phyloP scores from a whole-genome alignment of 2,329 filamentous ascomycete genomes.

The Diaporthe ilicicola region DNA sequence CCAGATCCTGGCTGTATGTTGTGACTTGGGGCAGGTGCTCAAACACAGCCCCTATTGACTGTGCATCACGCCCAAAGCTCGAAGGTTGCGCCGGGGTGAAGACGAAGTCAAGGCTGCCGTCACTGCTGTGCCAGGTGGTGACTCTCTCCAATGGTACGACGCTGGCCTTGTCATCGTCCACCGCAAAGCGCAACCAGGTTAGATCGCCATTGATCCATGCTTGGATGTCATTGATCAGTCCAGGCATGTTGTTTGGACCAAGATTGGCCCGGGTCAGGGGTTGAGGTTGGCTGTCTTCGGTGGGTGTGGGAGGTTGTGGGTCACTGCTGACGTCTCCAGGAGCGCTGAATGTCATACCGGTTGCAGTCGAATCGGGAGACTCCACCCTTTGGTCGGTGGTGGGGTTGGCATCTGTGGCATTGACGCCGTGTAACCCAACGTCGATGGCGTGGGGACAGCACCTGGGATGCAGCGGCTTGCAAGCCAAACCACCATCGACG shows the following conservation, averaged over 20 bases:
- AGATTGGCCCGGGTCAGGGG: not conserved
- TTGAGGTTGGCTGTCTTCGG: not conserved
- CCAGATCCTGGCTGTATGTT: not conserved
- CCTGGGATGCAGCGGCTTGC: not conserved
- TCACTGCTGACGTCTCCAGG: not conserved
- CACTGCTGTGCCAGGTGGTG: not conserved
- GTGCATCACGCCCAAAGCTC: not conserved
- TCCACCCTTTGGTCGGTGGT: not conserved
- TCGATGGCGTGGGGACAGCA: not conserved
- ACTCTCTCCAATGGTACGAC: not conserved
- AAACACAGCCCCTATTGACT: not conserved
- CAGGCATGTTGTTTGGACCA: not conserved
- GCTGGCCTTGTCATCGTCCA: not conserved
- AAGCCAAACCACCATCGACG: not conserved
- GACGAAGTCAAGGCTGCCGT: constrained; percentile 10
- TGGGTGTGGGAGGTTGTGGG: not conserved
- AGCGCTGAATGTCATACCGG: constrained; percentile 9
- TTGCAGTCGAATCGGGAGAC: not conserved
- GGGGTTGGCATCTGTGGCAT: not conserved
- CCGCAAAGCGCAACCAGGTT: not conserved
- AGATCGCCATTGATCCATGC: constrained; percentile 19
- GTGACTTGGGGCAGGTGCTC: not conserved
- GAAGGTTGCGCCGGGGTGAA: not conserved
- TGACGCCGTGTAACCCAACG: not conserved
- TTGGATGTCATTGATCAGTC: not conserved